phyloP scores from a whole-genome alignment of 768 basidiomycete genomes.

The Russula vinacea region DNA sequence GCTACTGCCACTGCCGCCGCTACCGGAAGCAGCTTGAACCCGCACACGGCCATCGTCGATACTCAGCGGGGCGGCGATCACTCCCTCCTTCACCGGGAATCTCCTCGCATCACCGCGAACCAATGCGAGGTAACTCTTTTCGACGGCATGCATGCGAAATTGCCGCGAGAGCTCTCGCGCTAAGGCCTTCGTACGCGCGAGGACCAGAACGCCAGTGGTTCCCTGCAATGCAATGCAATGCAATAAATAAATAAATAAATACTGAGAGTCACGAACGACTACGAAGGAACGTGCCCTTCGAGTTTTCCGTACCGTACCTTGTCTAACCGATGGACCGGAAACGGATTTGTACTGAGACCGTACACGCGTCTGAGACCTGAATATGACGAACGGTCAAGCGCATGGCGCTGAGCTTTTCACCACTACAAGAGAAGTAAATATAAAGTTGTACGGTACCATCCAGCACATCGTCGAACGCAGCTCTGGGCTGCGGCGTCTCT shows the following conservation, averaged over 20 bases:
- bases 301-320: constrained; percentile 17
- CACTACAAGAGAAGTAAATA: background rate
- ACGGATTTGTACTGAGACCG: constrained; percentile 12
- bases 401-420: background rate
- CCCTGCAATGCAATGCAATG: constrained; percentile 19
- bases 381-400: background rate
- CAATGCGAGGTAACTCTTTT: constrained; percentile 28
- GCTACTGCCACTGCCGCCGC: no score
- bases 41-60: constrained; percentile 25
- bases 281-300: background rate
- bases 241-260: no score
- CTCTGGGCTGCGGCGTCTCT: background rate
- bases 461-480: constrained; percentile 10
- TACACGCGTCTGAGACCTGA: constrained; percentile 18
- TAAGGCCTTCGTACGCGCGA: constrained; percentile 22
- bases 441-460: constrained; percentile 1
- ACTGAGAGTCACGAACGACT: background rate
- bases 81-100: constrained; percentile 12
- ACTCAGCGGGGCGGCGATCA: constrained; percentile 9
- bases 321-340: constrained; percentile 30
- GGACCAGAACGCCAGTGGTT: constrained; percentile 27
- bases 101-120: constrained; percentile 11
- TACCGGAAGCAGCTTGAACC: background rate
- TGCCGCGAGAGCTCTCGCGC: constrained; percentile 28
- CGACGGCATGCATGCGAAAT: constrained; percentile 21